These are phyloP conservation scores for Acaromyces ingoldii DNA, from an alignment of 1,284 basidiomycete species.

Conservation along the genomic window DNA sequence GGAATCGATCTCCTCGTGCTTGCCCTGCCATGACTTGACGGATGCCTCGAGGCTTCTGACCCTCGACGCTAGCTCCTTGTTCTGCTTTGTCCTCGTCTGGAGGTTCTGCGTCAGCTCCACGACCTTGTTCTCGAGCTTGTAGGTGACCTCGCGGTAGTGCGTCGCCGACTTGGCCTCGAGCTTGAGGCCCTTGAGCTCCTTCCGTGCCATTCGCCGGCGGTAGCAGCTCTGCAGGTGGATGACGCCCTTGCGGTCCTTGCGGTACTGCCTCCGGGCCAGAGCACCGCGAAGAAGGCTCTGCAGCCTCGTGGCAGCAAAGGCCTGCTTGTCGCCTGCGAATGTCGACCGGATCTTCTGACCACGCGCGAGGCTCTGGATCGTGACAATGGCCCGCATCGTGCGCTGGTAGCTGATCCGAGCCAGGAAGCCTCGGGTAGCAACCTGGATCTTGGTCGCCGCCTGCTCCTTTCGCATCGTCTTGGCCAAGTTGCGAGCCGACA, in stretches of 20 bases:
- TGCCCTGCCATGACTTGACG: conserved; percentile 74
- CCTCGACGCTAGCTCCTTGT: conserved; percentile 74
- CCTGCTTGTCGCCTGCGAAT: conserved; percentile 63
- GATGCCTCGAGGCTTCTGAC: conserved; percentile 77
- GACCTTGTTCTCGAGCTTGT: conserved; percentile 97
- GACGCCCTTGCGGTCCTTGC: conserved; percentile 67
- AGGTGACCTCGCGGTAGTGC: conserved; percentile 99
- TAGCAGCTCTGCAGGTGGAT: conserved; percentile 86
- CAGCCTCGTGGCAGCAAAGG: conserved; percentile 66
- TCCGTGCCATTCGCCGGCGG: conserved; percentile 79
- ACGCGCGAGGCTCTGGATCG: conserved; percentile 77
- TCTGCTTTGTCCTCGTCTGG: conserved; percentile 85
- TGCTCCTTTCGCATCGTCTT: conserved; percentile 67
- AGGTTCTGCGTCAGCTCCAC: conserved; percentile 96
- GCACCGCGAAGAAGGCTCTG: conserved; percentile 84
- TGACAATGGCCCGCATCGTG: conserved; percentile 63
- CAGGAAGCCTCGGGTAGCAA: conserved; percentile 65
- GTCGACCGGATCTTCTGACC: conserved; percentile 69
- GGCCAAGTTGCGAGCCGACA: conserved; percentile 69
- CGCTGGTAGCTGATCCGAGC: conserved; percentile 69
- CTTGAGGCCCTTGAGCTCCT: conserved; percentile 74
- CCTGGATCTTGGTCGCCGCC: conserved; percentile 74
- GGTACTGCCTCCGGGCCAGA: conserved; percentile 63
- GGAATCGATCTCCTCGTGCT: conserved; percentile 81
- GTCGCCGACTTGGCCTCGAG: conserved; percentile 92